phyloP scores from a whole-genome alignment of 495 filamentous ascomycete genomes.

The Penicillium atrosanguineum region DNA sequence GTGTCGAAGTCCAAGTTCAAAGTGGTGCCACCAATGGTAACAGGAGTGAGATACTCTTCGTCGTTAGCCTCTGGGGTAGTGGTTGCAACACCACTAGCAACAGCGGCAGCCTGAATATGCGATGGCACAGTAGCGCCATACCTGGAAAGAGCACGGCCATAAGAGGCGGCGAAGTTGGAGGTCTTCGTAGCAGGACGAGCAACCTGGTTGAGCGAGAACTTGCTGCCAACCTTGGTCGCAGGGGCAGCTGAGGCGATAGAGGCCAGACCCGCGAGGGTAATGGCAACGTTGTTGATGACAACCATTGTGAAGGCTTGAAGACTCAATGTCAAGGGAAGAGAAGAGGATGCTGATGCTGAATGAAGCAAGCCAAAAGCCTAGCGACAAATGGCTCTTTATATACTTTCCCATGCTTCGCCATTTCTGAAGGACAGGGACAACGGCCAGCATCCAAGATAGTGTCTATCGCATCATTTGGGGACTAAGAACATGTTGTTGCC shows the following conservation, averaged over 20 bases:
- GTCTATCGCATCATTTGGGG: background rate
- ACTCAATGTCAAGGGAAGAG: background rate
- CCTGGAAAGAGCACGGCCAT: conserved; percentile 39
- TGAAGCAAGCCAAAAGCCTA: background rate
- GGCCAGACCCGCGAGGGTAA: conserved; percentile 27
- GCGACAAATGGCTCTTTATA: conserved; percentile 10
- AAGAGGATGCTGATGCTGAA: conserved; percentile 2
- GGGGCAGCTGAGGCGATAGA: conserved; percentile 30
- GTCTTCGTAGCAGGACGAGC: conserved; percentile 24
- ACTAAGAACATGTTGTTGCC: conserved; percentile 4
- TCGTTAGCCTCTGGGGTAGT: conserved; percentile 56
- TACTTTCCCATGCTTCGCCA: background rate
- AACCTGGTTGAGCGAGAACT: conserved; percentile 42
- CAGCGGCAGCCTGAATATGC: conserved; percentile 37
- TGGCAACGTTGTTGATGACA: conserved; percentile 30
- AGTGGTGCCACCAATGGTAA: conserved; percentile 57
- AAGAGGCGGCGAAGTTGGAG: conserved; percentile 36
- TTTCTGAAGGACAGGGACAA: background rate
- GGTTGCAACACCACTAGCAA: conserved; percentile 41
- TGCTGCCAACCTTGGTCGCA: conserved; percentile 10
- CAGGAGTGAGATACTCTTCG: conserved; percentile 61
- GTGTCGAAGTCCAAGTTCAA: conserved; percentile 70
- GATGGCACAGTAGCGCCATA: conserved; percentile 39
- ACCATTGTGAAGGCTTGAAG: conserved; percentile 27
- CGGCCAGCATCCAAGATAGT: background rate